Conservation (phyloP, 176 grass and related monocot genomes). For the Avena eriantha region DNA sequence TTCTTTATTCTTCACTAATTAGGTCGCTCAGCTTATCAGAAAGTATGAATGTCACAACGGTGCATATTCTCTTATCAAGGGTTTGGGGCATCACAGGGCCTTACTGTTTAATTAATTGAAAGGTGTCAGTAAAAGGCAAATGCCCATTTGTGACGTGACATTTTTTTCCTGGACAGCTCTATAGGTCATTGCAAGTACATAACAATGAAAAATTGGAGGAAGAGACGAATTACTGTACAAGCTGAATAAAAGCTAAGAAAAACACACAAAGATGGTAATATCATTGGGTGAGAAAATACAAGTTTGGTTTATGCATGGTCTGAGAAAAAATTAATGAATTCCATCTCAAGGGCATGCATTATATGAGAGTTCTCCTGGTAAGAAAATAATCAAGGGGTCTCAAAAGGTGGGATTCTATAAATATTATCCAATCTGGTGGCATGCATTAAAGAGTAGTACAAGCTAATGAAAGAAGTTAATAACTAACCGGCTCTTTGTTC, state of each 20-base stretch:
- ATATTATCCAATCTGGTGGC: constrained; percentile 22
- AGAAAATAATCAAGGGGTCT: not conserved
- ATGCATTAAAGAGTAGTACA: constrained; percentile 31
- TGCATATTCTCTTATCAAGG: not conserved
- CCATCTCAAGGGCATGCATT: constrained; percentile 18
- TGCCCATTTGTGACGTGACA: not conserved
- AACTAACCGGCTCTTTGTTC: constrained; percentile 56
- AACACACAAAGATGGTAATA: not conserved
- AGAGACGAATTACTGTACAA: not conserved
- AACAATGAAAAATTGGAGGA: constrained; percentile 22
- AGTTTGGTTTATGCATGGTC: not conserved
- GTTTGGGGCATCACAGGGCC: not conserved
- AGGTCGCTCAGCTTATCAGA: not conserved
- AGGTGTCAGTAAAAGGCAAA: not conserved
- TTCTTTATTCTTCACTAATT: not conserved
- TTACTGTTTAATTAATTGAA: constrained; percentile 13
- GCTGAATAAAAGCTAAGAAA: constrained; percentile 4
- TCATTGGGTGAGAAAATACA: constrained; percentile 7
- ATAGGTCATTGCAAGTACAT: not conserved
- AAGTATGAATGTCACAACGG: not conserved
- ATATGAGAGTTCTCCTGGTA: not conserved
- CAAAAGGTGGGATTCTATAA: not conserved
- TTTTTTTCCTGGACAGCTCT: not conserved
- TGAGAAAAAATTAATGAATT: not conserved
- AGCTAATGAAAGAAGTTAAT: constrained; percentile 16